Conservation (phyloP, 2,329 filamentous ascomycete genomes). For the Colletotrichum cordylinicola region DNA sequence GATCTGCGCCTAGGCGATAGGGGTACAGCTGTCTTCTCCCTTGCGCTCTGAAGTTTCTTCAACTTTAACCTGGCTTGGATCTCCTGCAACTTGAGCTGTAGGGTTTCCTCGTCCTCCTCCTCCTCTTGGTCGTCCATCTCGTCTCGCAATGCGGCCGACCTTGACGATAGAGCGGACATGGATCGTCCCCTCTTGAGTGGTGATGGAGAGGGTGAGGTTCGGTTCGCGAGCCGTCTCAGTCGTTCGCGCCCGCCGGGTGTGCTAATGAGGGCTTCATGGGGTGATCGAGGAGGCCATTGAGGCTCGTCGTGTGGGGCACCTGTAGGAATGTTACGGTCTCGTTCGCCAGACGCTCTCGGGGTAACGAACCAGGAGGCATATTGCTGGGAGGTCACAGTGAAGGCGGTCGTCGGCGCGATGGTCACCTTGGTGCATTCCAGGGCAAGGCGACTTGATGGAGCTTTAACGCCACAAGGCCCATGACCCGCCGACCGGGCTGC, state of each 20-base stretch:
- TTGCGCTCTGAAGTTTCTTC: constrained; percentile 81
- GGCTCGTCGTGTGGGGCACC: constrained; percentile 40
- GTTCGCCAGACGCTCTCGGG: neutral
- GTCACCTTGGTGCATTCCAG: neutral
- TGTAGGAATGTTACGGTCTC: constrained; percentile 18
- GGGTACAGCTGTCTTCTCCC: constrained; percentile 38
- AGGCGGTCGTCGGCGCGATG: neutral
- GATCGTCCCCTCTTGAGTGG: constrained; percentile 58
- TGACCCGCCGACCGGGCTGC: constrained; percentile 8
- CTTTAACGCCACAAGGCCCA: constrained; percentile 19
- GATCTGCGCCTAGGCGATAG: constrained; percentile 17
- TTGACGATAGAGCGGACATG: constrained; percentile 30
- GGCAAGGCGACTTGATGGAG: neutral
- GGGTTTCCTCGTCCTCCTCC: constrained; percentile 86
- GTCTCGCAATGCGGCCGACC: constrained; percentile 23
- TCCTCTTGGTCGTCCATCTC: constrained; percentile 53
- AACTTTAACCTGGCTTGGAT: constrained; percentile 88
- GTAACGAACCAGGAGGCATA: constrained; percentile 25
- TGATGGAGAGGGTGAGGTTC: constrained; percentile 72
- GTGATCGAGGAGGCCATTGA: constrained; percentile 72
- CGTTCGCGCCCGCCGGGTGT: constrained; percentile 82
- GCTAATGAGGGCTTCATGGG: constrained; percentile 66
- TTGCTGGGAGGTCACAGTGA: neutral
- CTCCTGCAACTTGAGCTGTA: constrained; percentile 84
- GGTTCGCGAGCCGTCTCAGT: constrained; percentile 71